Base-by-base conservation (phyloP, 2,329 filamentous ascomycete species). In the Pseudogymnoascus sp. region DNA sequence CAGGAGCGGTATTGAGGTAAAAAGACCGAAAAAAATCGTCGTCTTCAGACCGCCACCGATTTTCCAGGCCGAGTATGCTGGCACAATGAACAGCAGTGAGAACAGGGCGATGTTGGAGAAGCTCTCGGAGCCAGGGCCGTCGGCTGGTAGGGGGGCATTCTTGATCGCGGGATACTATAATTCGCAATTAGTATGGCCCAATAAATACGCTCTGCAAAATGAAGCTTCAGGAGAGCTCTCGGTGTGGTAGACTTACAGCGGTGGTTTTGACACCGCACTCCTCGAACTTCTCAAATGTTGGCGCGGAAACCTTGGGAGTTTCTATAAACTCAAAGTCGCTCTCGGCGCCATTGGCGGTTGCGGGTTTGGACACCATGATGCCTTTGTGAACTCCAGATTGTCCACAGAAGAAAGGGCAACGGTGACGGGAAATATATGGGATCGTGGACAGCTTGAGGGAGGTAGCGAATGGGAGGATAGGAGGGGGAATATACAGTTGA, bases 81-180 rank as follows among this genome's bases (percentile, higher is more conserved):
- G 93, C 43, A 95, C 80, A 62, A 84, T 75, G 64, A 84, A 74
- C 64, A 96, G 74, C 64, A 93, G 74, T 68, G 82, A 80, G 74
- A 90, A 80, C 67, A 97, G 86, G 69, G 88, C 76, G 68, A 80
- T 77, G 78, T 94, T 96, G 77, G 88, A 92, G 85, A 97, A 99
- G 75, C 80, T 86, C 68, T 96, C 91, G 75, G 83, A 86, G 66
- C 91, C 89, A 59, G 91, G 79, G 58, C 85, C 90, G 74, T 99
- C 94, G 66, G 92, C 93, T 37, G 94, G 94, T 43, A 97, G 85
- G 66, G 94, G 91, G 57, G 87, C 90, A 84, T 97, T 97, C 74
- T 95, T 90, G 78, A 97, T 97, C 64, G 91, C 78, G 33, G 90
- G 88, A 71, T 85, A 93, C 92, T 95, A 71, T 66, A 58, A 61